Conservation (phyloP, 108 stramenopile genomes). For the Nitzschia putrida region DNA sequence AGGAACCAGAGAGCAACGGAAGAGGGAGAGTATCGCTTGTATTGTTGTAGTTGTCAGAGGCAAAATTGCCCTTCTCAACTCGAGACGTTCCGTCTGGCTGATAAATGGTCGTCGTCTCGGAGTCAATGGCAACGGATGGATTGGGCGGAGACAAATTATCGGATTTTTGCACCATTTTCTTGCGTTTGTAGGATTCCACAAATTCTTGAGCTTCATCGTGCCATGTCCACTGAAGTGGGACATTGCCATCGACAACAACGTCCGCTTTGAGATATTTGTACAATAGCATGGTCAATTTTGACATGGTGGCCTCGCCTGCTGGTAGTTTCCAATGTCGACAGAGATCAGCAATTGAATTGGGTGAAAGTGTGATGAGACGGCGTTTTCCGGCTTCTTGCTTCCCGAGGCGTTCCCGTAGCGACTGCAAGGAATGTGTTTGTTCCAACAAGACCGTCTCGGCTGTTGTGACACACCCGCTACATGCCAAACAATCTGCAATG, state of each 20-base stretch:
- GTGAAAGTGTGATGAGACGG: constrained; percentile 62
- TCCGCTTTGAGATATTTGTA: constrained; percentile 49
- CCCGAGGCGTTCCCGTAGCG: constrained; percentile 32
- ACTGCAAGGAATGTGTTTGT: constrained; percentile 77
- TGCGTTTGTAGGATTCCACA: constrained; percentile 54
- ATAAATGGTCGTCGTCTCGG: constrained; percentile 25
- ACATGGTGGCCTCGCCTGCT: constrained; percentile 1
- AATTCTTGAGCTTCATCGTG: constrained; percentile 80
- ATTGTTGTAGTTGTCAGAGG: not conserved
- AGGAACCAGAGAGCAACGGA: constrained; percentile 89
- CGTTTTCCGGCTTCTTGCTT: constrained; percentile 1
- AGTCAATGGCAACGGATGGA: constrained; percentile 36
- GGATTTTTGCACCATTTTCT: constrained; percentile 12
- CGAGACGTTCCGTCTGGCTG: constrained; percentile 39
- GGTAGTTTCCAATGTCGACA: constrained; percentile 59
- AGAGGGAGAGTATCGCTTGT: constrained; percentile 30
- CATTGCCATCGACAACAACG: constrained; percentile 72
- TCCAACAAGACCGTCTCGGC: constrained; percentile 96
- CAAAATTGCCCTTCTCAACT: not conserved
- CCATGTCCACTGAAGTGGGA: constrained; percentile 73
- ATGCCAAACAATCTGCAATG: constrained; percentile 97
- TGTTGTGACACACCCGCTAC: constrained; percentile 97
- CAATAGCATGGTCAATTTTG: constrained; percentile 48
- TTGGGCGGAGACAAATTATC: constrained; percentile 13
- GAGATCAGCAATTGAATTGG: constrained; percentile 76